Percentiles rank a stretch among this genome's conserved stretches.
These are phyloP conservation scores for Punica granatum DNA, from an alignment of 345 rosid species.

Conservation along the genomic window DNA sequence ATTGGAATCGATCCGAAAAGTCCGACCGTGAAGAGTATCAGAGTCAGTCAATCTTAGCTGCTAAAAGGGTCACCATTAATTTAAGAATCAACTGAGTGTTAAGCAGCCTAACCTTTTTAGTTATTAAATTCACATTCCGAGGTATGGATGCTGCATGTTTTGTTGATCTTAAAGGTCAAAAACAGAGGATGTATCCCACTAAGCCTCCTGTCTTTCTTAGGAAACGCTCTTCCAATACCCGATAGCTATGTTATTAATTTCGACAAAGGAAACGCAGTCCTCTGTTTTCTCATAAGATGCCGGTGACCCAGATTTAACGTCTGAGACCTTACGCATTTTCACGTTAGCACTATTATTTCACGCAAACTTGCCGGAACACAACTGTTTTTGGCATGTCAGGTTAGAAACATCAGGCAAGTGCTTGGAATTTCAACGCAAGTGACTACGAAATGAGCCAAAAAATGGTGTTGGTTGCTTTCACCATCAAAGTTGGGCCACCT, in stretches of 20 bases:
- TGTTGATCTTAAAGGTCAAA: neutral
- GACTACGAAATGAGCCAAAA: neutral
- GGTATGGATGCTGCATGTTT: neutral
- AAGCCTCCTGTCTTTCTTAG: neutral
- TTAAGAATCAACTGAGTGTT: neutral
- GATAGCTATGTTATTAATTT: too few species aligned
- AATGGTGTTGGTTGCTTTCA: neutral
- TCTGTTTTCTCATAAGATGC: neutral
- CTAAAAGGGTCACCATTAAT: neutral
- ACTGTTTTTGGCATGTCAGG: neutral
- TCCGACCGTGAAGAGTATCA: neutral
- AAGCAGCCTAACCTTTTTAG: neutral
- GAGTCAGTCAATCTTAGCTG: neutral
- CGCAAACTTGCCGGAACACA: too few species aligned
- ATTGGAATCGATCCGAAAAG: too few species aligned
- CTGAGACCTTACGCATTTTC: neutral
- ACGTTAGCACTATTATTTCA: neutral
- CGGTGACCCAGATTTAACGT: neutral
- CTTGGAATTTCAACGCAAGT: neutral
- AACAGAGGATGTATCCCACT: neutral
- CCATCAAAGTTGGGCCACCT: too few species aligned
- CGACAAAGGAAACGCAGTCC: too few species aligned
- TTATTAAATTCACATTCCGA: neutral
- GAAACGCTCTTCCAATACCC: too few species aligned
- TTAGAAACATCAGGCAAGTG: neutral